Evolutionary conservation across 2,329 filamentous ascomycete species (phyloP), one percentile per base, ranked within the genome.

Genomic region (Botrytis deweyae): DNA sequence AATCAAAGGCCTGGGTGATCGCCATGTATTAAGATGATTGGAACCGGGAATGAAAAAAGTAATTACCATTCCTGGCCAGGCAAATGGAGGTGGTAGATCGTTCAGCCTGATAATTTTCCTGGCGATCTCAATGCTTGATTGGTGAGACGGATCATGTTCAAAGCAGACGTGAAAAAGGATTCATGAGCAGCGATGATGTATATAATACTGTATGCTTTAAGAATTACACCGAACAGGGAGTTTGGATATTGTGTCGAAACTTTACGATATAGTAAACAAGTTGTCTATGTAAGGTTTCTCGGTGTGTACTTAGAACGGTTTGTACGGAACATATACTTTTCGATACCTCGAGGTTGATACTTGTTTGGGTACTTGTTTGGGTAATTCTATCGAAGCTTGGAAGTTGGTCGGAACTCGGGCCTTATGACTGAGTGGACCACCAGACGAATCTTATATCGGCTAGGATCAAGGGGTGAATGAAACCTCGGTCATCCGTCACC

Each of bases 351-450:
- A 40, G 65, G 36, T 40, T 55, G 46, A 68, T 42, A 58, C 49
- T 33, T 58, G 36, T 58, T 58, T 42, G 18, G 49, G 36, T 25
- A 58, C 49, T 33, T 58, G 36, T 58, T 58, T 42, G 18, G 49
- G 36, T 25, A 69, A 69, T 69, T 18, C 40, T 25, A 33, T 58
- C 29, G 12, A 69, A 58, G 66, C 66, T 44, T 58, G 66, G 66
- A n/a, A 52, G 49, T 52, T 52, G 49, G 49, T 14, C 49, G 49
- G 49, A 12, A 52, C 49, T n/a, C 10, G 10, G 66, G 66, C 66
- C 66, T n/a, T 58, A 58, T 33, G 49, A 44, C 49, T 69, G 66
- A 29, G 29, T 29, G 29, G 29, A 29, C 29, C 29, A 29, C 29
- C 29, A 29, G 66, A 69, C 38, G n/a, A 20, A 58, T 33, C n/a